Evolutionary conservation across 208 protist species (phyloP), one percentile per base, ranked within the genome.

Genomic region (Crithidia mellificae): DNA sequence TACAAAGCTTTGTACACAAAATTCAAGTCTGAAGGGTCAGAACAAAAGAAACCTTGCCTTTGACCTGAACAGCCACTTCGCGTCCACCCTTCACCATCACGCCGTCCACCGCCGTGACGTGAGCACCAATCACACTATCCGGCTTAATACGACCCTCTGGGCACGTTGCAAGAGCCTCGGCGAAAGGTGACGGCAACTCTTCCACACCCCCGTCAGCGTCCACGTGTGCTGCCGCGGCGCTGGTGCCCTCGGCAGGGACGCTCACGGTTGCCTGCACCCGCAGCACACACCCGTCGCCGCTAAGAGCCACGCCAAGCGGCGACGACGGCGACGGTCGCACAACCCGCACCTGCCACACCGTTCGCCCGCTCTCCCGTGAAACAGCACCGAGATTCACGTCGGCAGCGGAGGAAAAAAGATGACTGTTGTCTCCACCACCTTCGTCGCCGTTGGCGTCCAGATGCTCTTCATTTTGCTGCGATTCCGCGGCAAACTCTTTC

Each of bases 241-340:
- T 25, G 38, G 9, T 63, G 7, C 36, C 56, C 12, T 25, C 56
- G 9, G 27, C 56, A 27, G 38, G 70, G 32, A 27, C 44, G 22
- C 32, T 6, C 25, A 71, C 68, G 19, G 41, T 61, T n/a, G 20
- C 15, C 29, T 65, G 59, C 34, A 84, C 68, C 39, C 63, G 66
- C 58, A 75, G 46, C 14, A 72, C 47, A 2, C 46, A 36, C 4
- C 43, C 53, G 17, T 63, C 24, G 14, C 72, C 70, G 46, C 87
- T 58, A 15, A 90, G 51, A n/a, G 67, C 77, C 43, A 90, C 84
- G 12, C 84, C 84, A 15, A 90, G 66, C 9, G 78, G 72, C 6
- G 51, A 30, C 11, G 5, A 43, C 29, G 41, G 27, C 9, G 67
- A 70, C 9, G 27, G 34, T 25, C 84, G 77, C n/a, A 36, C 20